phyloP scores from a whole-genome alignment of 176 grass and related monocot genomes.

The Alopecurus myosuroides region DNA sequence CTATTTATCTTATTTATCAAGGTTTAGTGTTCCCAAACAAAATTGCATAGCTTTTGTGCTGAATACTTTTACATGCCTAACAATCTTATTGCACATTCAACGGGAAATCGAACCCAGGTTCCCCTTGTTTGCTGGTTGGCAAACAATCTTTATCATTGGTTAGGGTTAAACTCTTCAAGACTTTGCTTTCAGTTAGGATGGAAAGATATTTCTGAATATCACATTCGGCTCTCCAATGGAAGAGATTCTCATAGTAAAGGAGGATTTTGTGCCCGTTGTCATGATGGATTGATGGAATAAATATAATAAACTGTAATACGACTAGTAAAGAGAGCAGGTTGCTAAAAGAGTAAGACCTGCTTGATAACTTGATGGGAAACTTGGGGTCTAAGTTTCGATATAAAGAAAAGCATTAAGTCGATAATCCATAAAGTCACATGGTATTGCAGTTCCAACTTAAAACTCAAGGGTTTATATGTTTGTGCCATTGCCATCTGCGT shows the following conservation, averaged over 20 bases:
- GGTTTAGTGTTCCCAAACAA: background rate
- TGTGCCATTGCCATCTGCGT: background rate
- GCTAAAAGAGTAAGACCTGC: background rate
- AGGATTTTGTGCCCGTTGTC: background rate
- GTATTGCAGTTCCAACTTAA: background rate
- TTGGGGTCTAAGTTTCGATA: background rate
- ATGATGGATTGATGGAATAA: background rate
- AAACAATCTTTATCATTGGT: conserved; percentile 93
- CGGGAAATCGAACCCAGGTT: conserved; percentile 94
- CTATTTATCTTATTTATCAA: background rate
- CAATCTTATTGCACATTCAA: conserved; percentile 68
- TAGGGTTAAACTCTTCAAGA: conserved; percentile 89
- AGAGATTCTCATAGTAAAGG: conserved; percentile 62
- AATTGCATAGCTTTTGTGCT: background rate
- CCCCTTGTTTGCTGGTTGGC: conserved; percentile 98
- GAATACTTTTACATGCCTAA: background rate
- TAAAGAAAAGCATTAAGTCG: background rate
- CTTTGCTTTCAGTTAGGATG: conserved; percentile 76
- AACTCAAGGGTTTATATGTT: background rate
- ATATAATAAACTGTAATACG: background rate
- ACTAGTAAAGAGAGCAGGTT: background rate
- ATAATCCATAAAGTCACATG: background rate
- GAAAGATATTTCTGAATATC: conserved; percentile 86
- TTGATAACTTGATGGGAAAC: background rate
- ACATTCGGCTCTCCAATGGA: conserved; percentile 89